Evolutionary conservation across 306 rosid species (phyloP), one percentile per base, ranked within the genome.

Genomic region (Prosopis cineraria): DNA sequence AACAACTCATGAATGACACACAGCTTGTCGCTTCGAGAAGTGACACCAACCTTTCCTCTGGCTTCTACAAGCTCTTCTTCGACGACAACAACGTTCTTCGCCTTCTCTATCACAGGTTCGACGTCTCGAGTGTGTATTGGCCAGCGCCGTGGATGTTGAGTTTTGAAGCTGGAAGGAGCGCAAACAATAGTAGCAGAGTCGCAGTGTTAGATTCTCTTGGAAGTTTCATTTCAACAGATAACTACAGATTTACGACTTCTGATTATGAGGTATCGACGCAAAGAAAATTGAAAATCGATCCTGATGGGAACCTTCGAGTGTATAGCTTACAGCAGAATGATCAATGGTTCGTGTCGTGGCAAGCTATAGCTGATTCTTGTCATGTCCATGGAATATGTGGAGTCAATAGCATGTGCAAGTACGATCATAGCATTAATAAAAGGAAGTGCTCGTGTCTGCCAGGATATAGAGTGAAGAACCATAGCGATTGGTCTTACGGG

Each of bases 1-100:
- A 48, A 48, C 22, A 48, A 6, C 56, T 48, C 9, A 48, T 6
- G 22, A 48, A n/a, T 6, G 8, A 17, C 22, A 48, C 56, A 48
- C 20, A 48, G 2, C 56, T 48, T n/a, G 56, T 48, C 22, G 20
- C 56, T 5, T 6, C 56, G 8, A 48, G 56, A 48, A 48, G 56
- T 16, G 56, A 48, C 20, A 48, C 56, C 22, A 48, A 48, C 56
- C 10, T 5, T 47, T 79, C 75, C 10, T 65, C 86, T 2, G 88
- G 86, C 14, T 75, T 75, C 34, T 82, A 82, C 34, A 39, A 82
- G 53, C 73, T 85, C 31, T 58, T 13, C 52, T 75, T 79, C 44
- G 69, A 67, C 30, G 39, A 79, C 1, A 77, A 76, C n/a, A 79
- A 82, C 5, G 27, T 76, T 13, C 72, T 85, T 10, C 58, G 73